phyloP scores from a whole-genome alignment of 495 filamentous ascomycete species.

The Neurospora sp. region DNA sequence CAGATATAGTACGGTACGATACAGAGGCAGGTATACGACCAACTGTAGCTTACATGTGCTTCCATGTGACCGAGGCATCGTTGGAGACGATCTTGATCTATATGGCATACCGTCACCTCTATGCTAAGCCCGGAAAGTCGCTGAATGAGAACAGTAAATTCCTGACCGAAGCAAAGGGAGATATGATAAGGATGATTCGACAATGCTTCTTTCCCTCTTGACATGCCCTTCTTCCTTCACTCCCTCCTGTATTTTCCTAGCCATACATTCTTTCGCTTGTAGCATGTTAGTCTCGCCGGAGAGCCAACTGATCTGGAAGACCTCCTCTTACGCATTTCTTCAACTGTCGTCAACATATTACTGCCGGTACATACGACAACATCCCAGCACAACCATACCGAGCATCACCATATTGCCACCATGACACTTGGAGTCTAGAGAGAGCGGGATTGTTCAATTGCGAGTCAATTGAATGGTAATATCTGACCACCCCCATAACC shows the following conservation, averaged over 20 bases:
- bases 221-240: neutral
- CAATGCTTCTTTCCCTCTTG: neutral
- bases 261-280: neutral
- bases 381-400: neutral
- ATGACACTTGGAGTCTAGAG: neutral
- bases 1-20: neutral
- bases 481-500: neutral
- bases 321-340: neutral
- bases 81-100: neutral
- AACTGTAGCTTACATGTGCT: neutral
- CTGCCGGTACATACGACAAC: neutral
- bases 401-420: neutral
- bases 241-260: neutral
- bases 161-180: neutral
- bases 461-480: neutral
- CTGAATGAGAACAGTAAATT: neutral
- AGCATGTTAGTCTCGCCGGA: neutral
- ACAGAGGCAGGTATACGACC: neutral
- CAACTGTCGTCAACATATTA: neutral
- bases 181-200: neutral
- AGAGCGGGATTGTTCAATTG: neutral
- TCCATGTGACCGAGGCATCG: neutral
- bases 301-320: neutral
- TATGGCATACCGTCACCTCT: too few relatives aligned
- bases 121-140: neutral